Base-by-base conservation (phyloP, 1,139 yeast genomes). In the Taphrina pruni region DNA sequence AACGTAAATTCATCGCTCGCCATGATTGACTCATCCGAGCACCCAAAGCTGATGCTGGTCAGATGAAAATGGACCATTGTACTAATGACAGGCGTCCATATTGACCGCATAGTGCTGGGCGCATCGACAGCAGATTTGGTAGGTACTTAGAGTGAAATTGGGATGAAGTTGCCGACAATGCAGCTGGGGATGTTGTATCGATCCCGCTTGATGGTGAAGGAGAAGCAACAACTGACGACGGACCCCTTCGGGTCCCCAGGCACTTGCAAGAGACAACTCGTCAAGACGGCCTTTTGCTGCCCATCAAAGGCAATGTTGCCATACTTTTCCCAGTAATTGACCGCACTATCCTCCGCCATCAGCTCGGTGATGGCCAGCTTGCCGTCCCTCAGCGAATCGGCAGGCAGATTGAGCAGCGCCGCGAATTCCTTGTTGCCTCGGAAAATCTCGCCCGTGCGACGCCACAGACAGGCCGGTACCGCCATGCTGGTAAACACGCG, bases 391-490 rank as follows among this genome's bases (percentile, higher is more conserved):
- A 94, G 81, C 76, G 92, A 97, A 76, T 93, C 97, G 1, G 95
- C 91, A 57, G 87, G 86, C 12, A 91, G 96, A n/a, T 93, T 97
- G 0, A 93, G 97, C 72, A 94, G 79, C 2, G 95, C 90, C 0
- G 98, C 99, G 84, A 94, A 94, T 78, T 94, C 98, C 77, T 93
- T 92, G 78, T 94, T 94, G 0, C 97, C 98, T 72, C 98, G 81
- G 75, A 91, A 94, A 4, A 94, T 93, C 75, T 94, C 98, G 1
- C 99, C 99, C 0, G 99, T 93, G 74, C 99, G 87, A 75, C 98
- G 83, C 98, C 99, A 94, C 51, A 94, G 82, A 79, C 98, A 93
- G 0, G 98, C 97, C 0, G 99, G 99, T 70, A 94, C 92, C 8
- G 97, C 97, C 97, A 93, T 92, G 6, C 97, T 89, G 0, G 98